Evolutionary conservation across 805 yeast species (phyloP).

Genomic region (Hanseniaspora vineae): DNA sequence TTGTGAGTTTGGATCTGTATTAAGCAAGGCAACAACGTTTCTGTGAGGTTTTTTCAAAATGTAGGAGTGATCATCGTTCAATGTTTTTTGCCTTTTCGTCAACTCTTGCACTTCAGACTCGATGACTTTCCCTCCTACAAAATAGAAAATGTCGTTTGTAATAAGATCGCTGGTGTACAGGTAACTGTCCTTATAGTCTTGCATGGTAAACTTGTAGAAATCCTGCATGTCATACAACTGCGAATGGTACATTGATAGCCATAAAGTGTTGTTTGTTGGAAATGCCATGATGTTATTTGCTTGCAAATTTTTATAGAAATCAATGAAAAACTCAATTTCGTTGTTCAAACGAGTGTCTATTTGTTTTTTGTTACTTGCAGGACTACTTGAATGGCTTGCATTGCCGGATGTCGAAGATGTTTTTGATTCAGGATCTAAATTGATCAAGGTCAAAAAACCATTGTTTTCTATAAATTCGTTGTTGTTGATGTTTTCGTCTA

Average conservation of each 20-base stretch:
- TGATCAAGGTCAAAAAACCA: neutral
- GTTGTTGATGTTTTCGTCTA: conserved; percentile 16
- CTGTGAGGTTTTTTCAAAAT: neutral
- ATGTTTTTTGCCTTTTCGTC: neutral
- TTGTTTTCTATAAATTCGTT: conserved; percentile 3
- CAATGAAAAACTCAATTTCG: neutral
- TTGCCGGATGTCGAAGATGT: neutral
- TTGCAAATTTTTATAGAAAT: neutral
- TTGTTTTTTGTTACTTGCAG: neutral
- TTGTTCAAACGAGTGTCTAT: neutral
- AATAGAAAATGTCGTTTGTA: neutral
- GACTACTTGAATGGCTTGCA: too few relatives aligned
- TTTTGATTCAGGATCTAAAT: neutral
- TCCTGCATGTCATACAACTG: neutral
- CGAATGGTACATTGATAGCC: neutral
- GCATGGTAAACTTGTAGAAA: neutral
- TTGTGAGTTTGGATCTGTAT: neutral
- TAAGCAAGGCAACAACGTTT: neutral
- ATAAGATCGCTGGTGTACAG: neutral
- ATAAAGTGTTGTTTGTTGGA: neutral
- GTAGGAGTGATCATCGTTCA: neutral
- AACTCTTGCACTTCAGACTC: neutral
- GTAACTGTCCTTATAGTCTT: neutral
- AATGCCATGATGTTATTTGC: neutral
- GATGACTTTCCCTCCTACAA: neutral